Evolutionary conservation across 1,284 basidiomycete species (phyloP).

Genomic region (Polyporus tsugae): DNA sequence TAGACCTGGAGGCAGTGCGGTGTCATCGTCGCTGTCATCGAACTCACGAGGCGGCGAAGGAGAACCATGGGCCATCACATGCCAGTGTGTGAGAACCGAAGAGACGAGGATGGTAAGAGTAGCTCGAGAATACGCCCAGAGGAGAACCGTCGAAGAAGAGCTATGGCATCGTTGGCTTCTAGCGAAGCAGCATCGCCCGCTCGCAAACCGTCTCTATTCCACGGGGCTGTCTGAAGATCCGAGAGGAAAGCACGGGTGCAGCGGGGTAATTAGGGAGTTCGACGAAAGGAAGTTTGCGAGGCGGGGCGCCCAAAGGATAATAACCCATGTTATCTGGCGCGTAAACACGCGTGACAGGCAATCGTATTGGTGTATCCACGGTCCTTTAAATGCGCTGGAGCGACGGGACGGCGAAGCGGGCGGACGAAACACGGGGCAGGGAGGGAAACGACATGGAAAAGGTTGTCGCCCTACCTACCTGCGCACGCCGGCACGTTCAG

Average conservation of each 20-base stretch:
- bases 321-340: conserved; percentile 5
- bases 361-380: background rate
- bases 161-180: background rate
- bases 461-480: conserved; percentile 31
- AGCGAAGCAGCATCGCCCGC: background rate
- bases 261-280: background rate
- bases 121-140: conserved; percentile 9
- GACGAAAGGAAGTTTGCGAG: conserved; percentile 1
- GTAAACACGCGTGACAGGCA: background rate
- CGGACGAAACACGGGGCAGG: conserved; percentile 22
- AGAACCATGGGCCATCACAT: conserved; percentile 27
- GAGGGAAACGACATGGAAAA: conserved; percentile 15
- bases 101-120: conserved; percentile 17
- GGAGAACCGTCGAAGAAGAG: background rate
- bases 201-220: background rate
- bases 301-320: conserved; percentile 2
- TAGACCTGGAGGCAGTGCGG: conserved; percentile 14
- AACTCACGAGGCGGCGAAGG: conserved; percentile 21
- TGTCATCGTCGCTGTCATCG: conserved; percentile 26
- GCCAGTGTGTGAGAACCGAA: conserved; percentile 22
- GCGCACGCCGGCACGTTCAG: conserved; percentile 24
- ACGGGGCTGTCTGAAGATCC: background rate
- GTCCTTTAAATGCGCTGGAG: conserved; percentile 4
- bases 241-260: background rate
- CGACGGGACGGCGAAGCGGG: conserved; percentile 18